A percentile compares a stretch with the other conserved stretches of the same genome.
Evolutionary conservation across 257 asterid species (phyloP).

Genomic region (Fraxinus pennsylvanica): DNA sequence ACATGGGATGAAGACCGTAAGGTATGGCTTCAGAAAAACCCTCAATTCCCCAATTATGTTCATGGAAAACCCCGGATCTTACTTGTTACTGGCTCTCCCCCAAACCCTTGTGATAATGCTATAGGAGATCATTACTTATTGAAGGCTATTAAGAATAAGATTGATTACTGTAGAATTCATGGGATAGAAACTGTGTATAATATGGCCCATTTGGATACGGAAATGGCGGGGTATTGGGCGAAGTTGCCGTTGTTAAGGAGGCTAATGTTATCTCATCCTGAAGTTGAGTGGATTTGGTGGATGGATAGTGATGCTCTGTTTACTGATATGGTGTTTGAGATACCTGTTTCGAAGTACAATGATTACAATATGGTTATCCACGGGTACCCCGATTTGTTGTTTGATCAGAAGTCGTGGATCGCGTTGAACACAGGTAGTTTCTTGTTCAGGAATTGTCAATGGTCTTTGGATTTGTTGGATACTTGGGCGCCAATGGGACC

Average conservation of each 20-base stretch:
- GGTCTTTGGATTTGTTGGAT: conserved; percentile 94
- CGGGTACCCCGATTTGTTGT: conserved; percentile 74
- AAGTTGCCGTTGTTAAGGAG: conserved; percentile 80
- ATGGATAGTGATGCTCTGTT: conserved; percentile 95
- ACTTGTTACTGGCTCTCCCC: conserved; percentile 87
- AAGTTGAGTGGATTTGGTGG: conserved; percentile 99
- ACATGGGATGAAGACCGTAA: conserved; percentile 71
- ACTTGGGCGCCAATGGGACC: conserved; percentile 99
- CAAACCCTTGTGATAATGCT: conserved; percentile 80
- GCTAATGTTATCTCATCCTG: conserved; percentile 91
- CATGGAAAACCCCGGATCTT: conserved; percentile 72
- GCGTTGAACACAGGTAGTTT: conserved; percentile 91
- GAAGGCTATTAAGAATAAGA: conserved; percentile 73
- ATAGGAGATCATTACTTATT: conserved; percentile 92
- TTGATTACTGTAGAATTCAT: conserved; percentile 93
- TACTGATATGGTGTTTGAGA: conserved; percentile 79
- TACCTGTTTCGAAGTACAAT: conserved; percentile 65
- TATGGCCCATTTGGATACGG: conserved; percentile 89
- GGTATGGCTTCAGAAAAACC: conserved; percentile 70
- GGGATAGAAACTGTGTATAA: conserved; percentile 91
- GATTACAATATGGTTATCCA: conserved; percentile 73
- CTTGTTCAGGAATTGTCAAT: conserved; percentile 77
- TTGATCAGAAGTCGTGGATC: conserved; percentile 85
- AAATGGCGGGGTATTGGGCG: conserved; percentile 87
- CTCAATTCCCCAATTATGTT: conserved; percentile 56